phyloP scores from a whole-genome alignment of 2,329 filamentous ascomycete species.

The Orbilia ellipsospora region DNA sequence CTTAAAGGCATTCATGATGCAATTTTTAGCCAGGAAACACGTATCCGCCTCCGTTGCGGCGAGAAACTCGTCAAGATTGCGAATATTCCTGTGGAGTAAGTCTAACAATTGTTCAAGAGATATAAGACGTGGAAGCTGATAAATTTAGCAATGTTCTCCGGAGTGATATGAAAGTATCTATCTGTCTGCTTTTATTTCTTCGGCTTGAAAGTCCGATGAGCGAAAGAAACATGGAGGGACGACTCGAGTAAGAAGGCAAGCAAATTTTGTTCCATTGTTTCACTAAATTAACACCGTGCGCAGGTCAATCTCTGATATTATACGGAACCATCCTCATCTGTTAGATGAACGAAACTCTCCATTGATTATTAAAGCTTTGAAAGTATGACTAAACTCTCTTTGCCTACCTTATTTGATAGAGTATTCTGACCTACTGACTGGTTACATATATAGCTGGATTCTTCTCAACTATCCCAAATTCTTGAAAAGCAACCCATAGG shows the following conservation, averaged over 20 bases:
- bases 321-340: slow-evolving; percentile 23
- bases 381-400: background rate
- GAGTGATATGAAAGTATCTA: slow-evolving; percentile 34
- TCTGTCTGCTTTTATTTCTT: slow-evolving; percentile 32
- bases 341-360: slow-evolving; percentile 11
- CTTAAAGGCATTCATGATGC: slow-evolving; percentile 44
- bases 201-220: slow-evolving; percentile 3
- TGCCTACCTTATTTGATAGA: too few relatives aligned
- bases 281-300: background rate
- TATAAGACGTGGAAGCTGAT: slow-evolving; percentile 4
- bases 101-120: background rate
- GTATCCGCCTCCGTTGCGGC: slow-evolving; percentile 14
- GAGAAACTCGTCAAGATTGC: slow-evolving; percentile 29
- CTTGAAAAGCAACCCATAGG: background rate
- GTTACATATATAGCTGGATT: slow-evolving; percentile 24
- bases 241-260: slow-evolving; percentile 20
- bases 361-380: slow-evolving; percentile 5
- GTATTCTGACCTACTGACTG: too few relatives aligned
- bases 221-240: background rate
- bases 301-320: slow-evolving; percentile 30
- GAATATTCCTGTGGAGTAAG: slow-evolving; percentile 40
- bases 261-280: too few relatives aligned
- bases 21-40: background rate
- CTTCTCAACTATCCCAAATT: slow-evolving; percentile 5
- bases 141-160: slow-evolving; percentile 37